These are phyloP conservation scores for Heliocybe sulcata DNA, from an alignment of 1,284 basidiomycete species.

Conservation along the genomic window DNA sequence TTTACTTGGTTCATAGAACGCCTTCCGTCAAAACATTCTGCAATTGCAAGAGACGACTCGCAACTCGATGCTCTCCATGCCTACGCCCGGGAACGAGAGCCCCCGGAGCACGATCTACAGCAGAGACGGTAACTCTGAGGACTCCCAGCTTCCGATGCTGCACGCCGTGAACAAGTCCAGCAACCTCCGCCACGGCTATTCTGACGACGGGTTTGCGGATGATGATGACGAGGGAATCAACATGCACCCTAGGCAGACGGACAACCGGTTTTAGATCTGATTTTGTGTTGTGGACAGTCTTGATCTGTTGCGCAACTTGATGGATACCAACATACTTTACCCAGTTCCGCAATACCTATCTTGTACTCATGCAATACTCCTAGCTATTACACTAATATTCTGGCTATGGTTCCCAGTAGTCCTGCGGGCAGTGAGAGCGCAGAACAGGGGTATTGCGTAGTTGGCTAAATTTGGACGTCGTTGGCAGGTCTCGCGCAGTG, in stretches of 20 bases:
- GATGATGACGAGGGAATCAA: background rate
- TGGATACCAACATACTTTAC: background rate
- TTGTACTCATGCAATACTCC: background rate
- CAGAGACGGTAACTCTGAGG: slow-evolving; percentile 36
- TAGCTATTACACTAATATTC: background rate
- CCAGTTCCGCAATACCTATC: background rate
- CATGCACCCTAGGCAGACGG: background rate
- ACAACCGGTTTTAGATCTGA: background rate
- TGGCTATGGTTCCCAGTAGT: no score
- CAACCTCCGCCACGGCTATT: slow-evolving; percentile 42
- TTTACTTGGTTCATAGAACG: slow-evolving; percentile 36
- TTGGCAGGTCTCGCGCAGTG: background rate
- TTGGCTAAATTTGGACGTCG: background rate
- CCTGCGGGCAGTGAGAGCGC: background rate
- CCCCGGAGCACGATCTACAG: slow-evolving; percentile 40
- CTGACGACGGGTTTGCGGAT: background rate
- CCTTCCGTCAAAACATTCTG: slow-evolving; percentile 70
- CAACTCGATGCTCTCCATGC: slow-evolving; percentile 51
- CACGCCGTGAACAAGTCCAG: slow-evolving; percentile 37
- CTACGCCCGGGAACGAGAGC: slow-evolving; percentile 22
- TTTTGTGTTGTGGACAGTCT: background rate
- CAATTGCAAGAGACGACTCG: slow-evolving; percentile 70
- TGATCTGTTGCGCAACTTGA: background rate
- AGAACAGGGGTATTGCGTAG: background rate
- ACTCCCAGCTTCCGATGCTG: slow-evolving; percentile 46